Base-by-base conservation (phyloP, 2,329 filamentous ascomycete species). In the Salinomyces thailandicus region DNA sequence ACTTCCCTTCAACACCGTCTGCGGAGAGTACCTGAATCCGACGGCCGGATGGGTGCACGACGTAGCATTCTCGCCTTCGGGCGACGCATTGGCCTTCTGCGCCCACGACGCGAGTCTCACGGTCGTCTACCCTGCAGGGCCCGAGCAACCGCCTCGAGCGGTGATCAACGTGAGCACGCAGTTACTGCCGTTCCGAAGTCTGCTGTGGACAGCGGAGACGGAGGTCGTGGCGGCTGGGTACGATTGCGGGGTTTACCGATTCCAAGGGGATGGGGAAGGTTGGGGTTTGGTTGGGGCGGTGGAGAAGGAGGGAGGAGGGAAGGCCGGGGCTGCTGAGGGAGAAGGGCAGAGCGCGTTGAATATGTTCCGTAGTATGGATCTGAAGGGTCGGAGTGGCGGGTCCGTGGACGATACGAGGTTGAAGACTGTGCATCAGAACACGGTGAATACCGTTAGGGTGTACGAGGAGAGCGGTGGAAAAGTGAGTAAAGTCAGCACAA, bases 331-430 rank as follows among this genome's bases (percentile, higher is more conserved):
- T 2, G 22, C 9, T 8, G 77, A 72, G 39, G 73, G 75, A 37
- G 73, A 81, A 19, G 91, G 96, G 63, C 91, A 96, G 61, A 91
- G 83, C 47, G 91, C 91, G 16, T 68, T 95, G 60, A 94, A 96
- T 63, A 94, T 96, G 85, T 98, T 98, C 68, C 77, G 79, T 54
- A 87, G 95, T 68, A 96, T 98, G 91, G 91, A 98, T 62, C 72
- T 98, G 47, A 94, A 91, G 72, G 91, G 91, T 44, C 93, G 93
- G 64, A 68, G 72, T 38, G 46, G 49, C 18, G 36, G 36, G 9
- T 33, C 31, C 8, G 85, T 85, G 57, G 86, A 93, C 54, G 87
- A 96, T 59, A 95, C 87, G 3, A 84, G 93, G 66, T 71, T 98
- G 50, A 91, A 85, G 66, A 96, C 91, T 8, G 77, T 91, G 31